Evolutionary conservation across 371 early-diverging fungal genomes (phyloP), one percentile per base, ranked within the genome.

Genomic region (Basidiobolus meristosporus): DNA sequence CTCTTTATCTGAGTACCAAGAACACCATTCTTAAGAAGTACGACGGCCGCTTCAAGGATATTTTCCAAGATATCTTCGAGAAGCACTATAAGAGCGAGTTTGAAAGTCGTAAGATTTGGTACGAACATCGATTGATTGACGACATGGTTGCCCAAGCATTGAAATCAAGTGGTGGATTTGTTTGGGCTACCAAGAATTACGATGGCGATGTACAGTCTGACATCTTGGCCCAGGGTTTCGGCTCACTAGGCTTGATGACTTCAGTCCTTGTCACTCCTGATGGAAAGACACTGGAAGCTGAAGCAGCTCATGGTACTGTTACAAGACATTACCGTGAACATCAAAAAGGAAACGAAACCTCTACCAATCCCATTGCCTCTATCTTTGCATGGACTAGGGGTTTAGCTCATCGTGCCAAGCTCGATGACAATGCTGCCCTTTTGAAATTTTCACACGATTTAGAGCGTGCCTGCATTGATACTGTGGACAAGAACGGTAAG

Each of bases 361-460:
- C 82, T 12, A 96, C 97, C 50, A 96, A 96, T 75, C 90, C 97
- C 2, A 86, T 96, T 45, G 95, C 97, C 2, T 82, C 82, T 31
- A 93, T 96, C 65, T 96, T 90, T 62, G 95, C 97, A 16, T 96
- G 96, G 96, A 82, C 92, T 30, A 82, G 95, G 43, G 97, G 97
- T 44, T 67, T 93, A 41, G 76, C 73, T 11, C 97, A 96, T 57
- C 86, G 97, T 45, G 95, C 95, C 42, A 82, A 78, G 64, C 63
- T 96, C 28, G 97, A 96, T 57, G 60, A 64, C 29, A 81, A 87
- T 54, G 52, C 65, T 17, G 77, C 73, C 26, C 63, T 96, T 40
- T 58, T 60, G 36, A 52, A 65, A 44, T 96, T 89, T 68, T 65
- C 77, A 42, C 48, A 65, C 34, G 74, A 77, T 44, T 64, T 96